Percentiles rank a stretch among this genome's conserved stretches.
phyloP scores from a whole-genome alignment of 2,329 filamentous ascomycete species.

The Fusarium sp. region DNA sequence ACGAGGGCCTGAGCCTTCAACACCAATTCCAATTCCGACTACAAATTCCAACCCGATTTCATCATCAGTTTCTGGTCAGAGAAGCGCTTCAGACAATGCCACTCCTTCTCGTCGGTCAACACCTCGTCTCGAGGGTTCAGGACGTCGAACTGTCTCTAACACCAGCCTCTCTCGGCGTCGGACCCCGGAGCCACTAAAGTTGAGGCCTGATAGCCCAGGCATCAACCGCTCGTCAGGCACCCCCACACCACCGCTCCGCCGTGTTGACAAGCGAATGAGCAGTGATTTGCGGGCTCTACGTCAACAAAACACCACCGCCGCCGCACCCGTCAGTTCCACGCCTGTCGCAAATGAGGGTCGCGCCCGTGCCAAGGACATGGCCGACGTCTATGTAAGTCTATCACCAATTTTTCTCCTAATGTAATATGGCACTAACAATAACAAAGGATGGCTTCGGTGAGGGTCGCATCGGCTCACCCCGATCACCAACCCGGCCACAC shows the following conservation, averaged over 20 bases:
- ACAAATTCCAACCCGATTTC: slow-evolving; percentile 18
- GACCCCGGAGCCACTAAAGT: slow-evolving; percentile 63
- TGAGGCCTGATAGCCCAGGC: slow-evolving; percentile 72
- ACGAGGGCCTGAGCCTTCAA: slow-evolving; percentile 15
- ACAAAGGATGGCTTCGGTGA: slow-evolving; percentile 91
- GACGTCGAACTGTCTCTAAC: slow-evolving; percentile 62
- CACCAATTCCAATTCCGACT: slow-evolving; percentile 23
- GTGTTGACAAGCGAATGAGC: slow-evolving; percentile 74
- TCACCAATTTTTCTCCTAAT: slow-evolving; percentile 30
- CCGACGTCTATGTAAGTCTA: slow-evolving; percentile 89
- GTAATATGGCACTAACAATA: slow-evolving; percentile 29
- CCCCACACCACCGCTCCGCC: slow-evolving; percentile 75
- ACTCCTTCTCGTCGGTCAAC: slow-evolving; percentile 33
- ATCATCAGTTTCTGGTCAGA: slow-evolving; percentile 16
- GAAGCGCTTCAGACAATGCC: slow-evolving; percentile 53
- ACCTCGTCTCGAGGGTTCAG: slow-evolving; percentile 37
- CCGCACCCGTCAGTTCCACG: slow-evolving; percentile 53
- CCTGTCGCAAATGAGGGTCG: slow-evolving; percentile 89
- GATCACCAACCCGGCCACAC: slow-evolving; percentile 91
- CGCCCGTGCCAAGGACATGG: slow-evolving; percentile 84
- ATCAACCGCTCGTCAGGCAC: slow-evolving; percentile 52
- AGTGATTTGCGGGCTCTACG: slow-evolving; percentile 70
- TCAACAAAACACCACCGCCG: slow-evolving; percentile 50
- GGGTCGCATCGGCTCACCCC: slow-evolving; percentile 84
- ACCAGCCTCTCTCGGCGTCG: slow-evolving; percentile 61